Base-by-base conservation (phyloP, 352 stramenopile genomes). In the Pythium rhizo-oryzae region DNA sequence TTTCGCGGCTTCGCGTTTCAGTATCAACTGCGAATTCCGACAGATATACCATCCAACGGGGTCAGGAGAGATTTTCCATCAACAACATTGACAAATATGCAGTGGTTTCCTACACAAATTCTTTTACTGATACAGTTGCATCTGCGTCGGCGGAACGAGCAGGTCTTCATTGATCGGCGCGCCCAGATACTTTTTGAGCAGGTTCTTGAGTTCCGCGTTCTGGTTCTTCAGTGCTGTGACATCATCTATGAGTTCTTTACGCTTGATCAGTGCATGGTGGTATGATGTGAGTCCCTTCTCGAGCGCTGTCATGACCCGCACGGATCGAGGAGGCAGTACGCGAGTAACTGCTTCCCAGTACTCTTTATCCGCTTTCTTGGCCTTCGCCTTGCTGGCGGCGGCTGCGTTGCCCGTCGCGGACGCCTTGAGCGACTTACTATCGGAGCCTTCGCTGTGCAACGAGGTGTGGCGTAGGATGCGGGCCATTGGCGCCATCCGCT, bases 141-240 rank as follows among this genome's bases (percentile, higher is more conserved):
- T 91, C 65, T 96, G 85, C 8, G 87, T 92, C 19, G 89, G 89
- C 8, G 89, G 86, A n/a, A 96, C 80, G 24, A 93, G 78, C 52
- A 96, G 79, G 59, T 93, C 84, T 46, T 91, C 85, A 70, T 95
- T 94, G 66, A 95, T 91, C 12, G 84, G 70, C 5, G 85, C 85
- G 23, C 82, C 84, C 13, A 97, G 70, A 62, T 98, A 97, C 55
- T 97, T 87, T 57, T 96, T 94, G 35, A 98, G 76, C 24, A 98
- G 69, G 25, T 74, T 80, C 76, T 97, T 98, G 61, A 98, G 87
- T 76, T 98, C 82, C 15, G 71, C 66, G 64, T 98, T 98, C 67
- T 98, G 89, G 37, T 68, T 59, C 55, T 92, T 85, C 44, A 98
- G 85, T 30, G 56, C 67, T 7, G 72, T 80, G 15, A 98, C 86